A percentile compares a stretch with the other conserved stretches of the same genome.
phyloP scores from a whole-genome alignment of 1,139 yeast species.

The Taiozyma sp. region DNA sequence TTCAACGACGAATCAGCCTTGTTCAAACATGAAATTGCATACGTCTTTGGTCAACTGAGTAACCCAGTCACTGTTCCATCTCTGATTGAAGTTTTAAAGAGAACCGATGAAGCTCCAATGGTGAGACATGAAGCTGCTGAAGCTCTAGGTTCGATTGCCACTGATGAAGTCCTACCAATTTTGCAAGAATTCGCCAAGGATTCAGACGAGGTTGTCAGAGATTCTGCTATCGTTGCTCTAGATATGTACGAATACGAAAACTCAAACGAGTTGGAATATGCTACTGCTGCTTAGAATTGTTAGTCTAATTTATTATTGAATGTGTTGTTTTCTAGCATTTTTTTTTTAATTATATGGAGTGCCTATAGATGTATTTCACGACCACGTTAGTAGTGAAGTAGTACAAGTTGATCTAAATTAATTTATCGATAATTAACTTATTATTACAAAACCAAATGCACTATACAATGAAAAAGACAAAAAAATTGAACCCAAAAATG shows the following conservation, averaged over 20 bases:
- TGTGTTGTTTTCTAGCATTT: not conserved
- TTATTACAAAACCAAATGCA: not conserved
- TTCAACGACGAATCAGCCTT: conserved; percentile 87
- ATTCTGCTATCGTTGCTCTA: conserved; percentile 92
- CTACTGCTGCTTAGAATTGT: conserved; percentile 27
- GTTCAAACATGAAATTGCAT: conserved; percentile 96
- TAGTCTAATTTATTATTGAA: not conserved
- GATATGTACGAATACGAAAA: conserved; percentile 98
- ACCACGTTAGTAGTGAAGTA: not conserved
- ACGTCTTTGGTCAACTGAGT: conserved; percentile 95
- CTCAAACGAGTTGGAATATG: conserved; percentile 79
- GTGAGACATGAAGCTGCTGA: conserved; percentile 99
- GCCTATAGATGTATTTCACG: not conserved
- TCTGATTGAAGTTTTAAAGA: conserved; percentile 71
- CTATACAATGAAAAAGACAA: not conserved
- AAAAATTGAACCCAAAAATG: not conserved
- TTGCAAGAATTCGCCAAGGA: conserved; percentile 76
- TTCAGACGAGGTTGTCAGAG: conserved; percentile 85
- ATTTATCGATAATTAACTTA: not conserved
- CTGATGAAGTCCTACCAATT: conserved; percentile 92
- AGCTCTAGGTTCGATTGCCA: conserved; percentile 94
- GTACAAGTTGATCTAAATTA: not conserved
- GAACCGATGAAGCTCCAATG: conserved; percentile 88
- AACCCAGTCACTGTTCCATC: conserved; percentile 92
- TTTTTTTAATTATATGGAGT: not conserved